Evolutionary conservation across 2,329 filamentous ascomycete genomes (phyloP).

Genomic region (Scytalidium lignicola): DNA sequence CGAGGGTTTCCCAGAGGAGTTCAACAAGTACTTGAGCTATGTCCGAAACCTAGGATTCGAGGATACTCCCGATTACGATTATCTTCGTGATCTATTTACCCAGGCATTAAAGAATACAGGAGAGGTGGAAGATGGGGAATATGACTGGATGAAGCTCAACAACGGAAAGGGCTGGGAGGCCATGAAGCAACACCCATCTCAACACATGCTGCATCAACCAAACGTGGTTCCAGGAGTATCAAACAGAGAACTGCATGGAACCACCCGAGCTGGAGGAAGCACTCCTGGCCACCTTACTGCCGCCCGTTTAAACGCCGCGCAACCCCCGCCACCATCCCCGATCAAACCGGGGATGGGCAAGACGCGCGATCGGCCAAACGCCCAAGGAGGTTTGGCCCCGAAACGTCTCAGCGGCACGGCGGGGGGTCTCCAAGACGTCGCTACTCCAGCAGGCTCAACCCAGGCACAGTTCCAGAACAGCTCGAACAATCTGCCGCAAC

Average conservation of each 20-base stretch:
- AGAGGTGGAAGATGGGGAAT: slow-evolving; percentile 95
- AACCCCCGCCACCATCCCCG: slow-evolving; percentile 82
- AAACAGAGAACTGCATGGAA: slow-evolving; percentile 76
- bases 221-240: slow-evolving; percentile 76
- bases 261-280: slow-evolving; percentile 59
- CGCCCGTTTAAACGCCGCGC: slow-evolving; percentile 89
- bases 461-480: slow-evolving; percentile 97
- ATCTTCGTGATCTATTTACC: slow-evolving; percentile 92
- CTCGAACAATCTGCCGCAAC: slow-evolving; percentile 74
- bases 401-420: slow-evolving; percentile 70
- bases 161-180: slow-evolving; percentile 86
- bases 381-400: slow-evolving; percentile 63
- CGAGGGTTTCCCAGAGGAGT: slow-evolving; percentile 93
- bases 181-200: slow-evolving; percentile 63
- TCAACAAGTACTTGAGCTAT: slow-evolving; percentile 95
- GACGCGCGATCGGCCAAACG: slow-evolving; percentile 70
- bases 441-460: slow-evolving; percentile 83
- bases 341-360: slow-evolving; percentile 73
- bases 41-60: slow-evolving; percentile 98
- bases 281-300: slow-evolving; percentile 59
- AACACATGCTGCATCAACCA: slow-evolving; percentile 71
- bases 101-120: slow-evolving; percentile 91
- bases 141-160: slow-evolving; percentile 99
- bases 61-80: slow-evolving; percentile 97
- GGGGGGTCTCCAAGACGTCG: slow-evolving; percentile 69